phyloP scores from a whole-genome alignment of 176 grass and related monocot genomes.

The Raddia distichophylla region DNA sequence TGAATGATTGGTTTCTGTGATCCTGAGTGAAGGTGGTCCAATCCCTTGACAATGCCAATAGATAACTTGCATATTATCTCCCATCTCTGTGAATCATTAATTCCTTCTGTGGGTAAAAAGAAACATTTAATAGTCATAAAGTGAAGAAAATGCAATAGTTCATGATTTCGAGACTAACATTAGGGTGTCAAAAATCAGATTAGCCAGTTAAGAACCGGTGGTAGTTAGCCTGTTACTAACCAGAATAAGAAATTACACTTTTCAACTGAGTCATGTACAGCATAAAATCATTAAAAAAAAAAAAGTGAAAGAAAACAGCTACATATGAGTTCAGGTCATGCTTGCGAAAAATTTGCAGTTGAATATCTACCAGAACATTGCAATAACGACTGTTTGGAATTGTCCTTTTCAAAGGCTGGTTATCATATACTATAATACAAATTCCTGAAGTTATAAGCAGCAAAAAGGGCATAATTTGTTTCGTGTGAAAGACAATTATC shows the following conservation, averaged over 20 bases:
- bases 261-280: background rate
- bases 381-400: background rate
- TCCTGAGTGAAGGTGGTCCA: constrained; percentile 83
- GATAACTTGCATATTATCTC: constrained; percentile 87
- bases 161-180: background rate
- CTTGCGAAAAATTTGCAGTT: background rate
- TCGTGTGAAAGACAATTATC: background rate
- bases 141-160: background rate
- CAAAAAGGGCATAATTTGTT: background rate
- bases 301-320: background rate
- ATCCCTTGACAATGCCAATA: constrained; percentile 78
- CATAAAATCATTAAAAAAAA: background rate
- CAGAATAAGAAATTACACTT: background rate
- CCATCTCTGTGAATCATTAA: constrained; percentile 85
- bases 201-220: background rate
- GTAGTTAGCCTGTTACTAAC: background rate
- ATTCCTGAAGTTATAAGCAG: constrained; percentile 8
- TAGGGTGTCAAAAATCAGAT: too few species aligned
- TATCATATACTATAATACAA: background rate
- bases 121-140: constrained; percentile 30
- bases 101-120: constrained; percentile 59
- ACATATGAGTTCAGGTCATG: background rate
- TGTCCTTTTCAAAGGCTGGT: constrained; percentile 12
- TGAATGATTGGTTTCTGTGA: constrained; percentile 72
- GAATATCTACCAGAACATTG: background rate